Percentiles rank a stretch among this genome's conserved stretches.
These are phyloP conservation scores for Starmerella geochares DNA, from an alignment of 805 yeast genomes.

Conservation along the genomic window DNA sequence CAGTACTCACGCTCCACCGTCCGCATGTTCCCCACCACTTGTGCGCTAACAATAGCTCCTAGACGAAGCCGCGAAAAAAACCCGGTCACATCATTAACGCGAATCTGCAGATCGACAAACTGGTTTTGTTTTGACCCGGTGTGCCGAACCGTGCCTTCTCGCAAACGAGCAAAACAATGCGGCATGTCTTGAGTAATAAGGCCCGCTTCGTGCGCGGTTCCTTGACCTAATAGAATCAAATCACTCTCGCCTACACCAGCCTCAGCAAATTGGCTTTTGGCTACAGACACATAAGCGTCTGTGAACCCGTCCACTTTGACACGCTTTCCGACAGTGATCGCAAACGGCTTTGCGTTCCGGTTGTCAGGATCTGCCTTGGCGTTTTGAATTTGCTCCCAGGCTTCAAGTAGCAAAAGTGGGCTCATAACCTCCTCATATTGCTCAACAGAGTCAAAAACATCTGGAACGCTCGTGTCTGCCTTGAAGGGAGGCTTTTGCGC, in stretches of 20 bases:
- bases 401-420: constrained; percentile 76
- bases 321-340: constrained; percentile 63
- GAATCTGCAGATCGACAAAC: constrained; percentile 61
- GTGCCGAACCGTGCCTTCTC: constrained; percentile 39
- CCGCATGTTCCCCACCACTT: constrained; percentile 74
- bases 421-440: constrained; percentile 63
- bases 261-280: constrained; percentile 42
- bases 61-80: constrained; percentile 52
- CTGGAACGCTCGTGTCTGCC: constrained; percentile 42
- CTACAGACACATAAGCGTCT: constrained; percentile 70
- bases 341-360: constrained; percentile 47
- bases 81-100: constrained; percentile 44
- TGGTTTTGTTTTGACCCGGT: constrained; percentile 37
- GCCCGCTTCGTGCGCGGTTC: not conserved
- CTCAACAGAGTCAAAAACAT: constrained; percentile 45
- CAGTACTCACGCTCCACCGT: constrained; percentile 90
- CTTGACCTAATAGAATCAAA: constrained; percentile 49
- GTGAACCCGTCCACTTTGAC: constrained; percentile 76
- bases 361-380: constrained; percentile 44
- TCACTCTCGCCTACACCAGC: constrained; percentile 64
- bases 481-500: constrained; percentile 42
- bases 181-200: constrained; percentile 13
- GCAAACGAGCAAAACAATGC: constrained; percentile 71
- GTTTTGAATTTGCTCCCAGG: constrained; percentile 82
- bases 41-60: constrained; percentile 51